Evolutionary conservation across 768 basidiomycete species (phyloP), one percentile per base, ranked within the genome.

Genomic region (Phanerochaete carnosa): DNA sequence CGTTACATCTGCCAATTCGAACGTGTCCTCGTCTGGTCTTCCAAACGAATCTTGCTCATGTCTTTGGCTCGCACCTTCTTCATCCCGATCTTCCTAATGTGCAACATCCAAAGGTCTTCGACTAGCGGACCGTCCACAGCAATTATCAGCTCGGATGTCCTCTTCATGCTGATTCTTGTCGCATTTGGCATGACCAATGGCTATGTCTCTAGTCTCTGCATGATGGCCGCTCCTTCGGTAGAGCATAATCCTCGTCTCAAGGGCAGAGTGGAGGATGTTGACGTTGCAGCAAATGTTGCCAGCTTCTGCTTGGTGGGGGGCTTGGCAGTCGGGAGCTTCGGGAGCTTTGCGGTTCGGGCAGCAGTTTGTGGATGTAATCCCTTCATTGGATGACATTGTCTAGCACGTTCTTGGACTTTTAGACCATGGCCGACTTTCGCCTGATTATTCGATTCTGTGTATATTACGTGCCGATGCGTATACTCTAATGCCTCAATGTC

Each of bases 41-140:
- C 83, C 5, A 80, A 76, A 25, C 80, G 80, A 33, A 80, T 95
- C 39, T 70, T 93, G 16, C 68, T 70, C 6, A 73, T 92, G 26
- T 88, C 93, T 16, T 70, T 90, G 45, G 72, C 83, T 3, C 86
- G 95, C 57, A 89, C 87, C 1, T 68, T 94, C 33, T 95, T 96
- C 75, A 83, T 97, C 51, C 93, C 93, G 30, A 67, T 95, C 45
- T 89, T 96, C 73, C 80, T 96, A n/a, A 78, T 89, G 74, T 96
- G 94, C 80, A 97, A 97, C 69, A 74, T 95, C 45, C 84, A 87
- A 64, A 82, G 79, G 46, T 47, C 76, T 78, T 30, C 65, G 68
- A 59, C 68, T 30, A 55, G 52, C 0, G 59, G 71, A 5, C 68
- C 70, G 8, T 65, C 75, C 9, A 58, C 69, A 7, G 82, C 87